Percentiles rank a stretch among this genome's conserved stretches.
Conservation (phyloP, 495 filamentous ascomycete species). For the Acidiella bohemica region DNA sequence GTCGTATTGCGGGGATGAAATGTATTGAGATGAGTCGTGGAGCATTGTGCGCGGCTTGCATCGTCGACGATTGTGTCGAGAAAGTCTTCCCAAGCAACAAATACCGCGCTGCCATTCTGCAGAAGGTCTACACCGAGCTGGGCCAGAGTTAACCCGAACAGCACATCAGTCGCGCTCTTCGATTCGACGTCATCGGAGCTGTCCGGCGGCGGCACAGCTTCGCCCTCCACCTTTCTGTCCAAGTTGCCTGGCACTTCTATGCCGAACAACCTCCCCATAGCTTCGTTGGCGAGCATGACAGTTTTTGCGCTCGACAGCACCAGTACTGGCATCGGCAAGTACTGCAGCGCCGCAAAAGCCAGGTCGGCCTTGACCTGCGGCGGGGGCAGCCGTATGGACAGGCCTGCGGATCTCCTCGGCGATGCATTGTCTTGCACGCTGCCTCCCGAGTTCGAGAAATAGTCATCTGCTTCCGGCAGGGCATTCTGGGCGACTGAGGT, state of each 20-base stretch:
- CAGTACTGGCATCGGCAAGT: slow-evolving; percentile 52
- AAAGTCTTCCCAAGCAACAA: slow-evolving; percentile 31
- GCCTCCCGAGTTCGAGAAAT: slow-evolving; percentile 11
- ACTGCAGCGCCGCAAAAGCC: slow-evolving; percentile 50
- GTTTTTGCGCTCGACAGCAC: slow-evolving; percentile 49
- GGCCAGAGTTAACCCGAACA: slow-evolving; percentile 43
- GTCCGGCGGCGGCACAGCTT: slow-evolving; percentile 5
- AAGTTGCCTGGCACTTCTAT: slow-evolving; percentile 23
- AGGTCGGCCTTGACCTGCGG: slow-evolving; percentile 20
- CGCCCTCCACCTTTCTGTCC: slow-evolving; percentile 19
- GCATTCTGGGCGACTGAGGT: too few species aligned
- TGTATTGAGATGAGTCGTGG: slow-evolving; percentile 12
- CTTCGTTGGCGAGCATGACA: slow-evolving; percentile 55
- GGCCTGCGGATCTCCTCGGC: neutral
- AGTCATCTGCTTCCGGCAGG: slow-evolving; percentile 7
- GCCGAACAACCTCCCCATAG: slow-evolving; percentile 50
- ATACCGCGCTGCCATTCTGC: slow-evolving; percentile 36
- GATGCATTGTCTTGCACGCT: slow-evolving; percentile 1
- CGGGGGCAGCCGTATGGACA: slow-evolving; percentile 18
- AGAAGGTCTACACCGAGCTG: slow-evolving; percentile 51
- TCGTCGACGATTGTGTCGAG: slow-evolving; percentile 25
- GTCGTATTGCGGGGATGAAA: slow-evolving; percentile 5
- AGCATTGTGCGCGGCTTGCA: slow-evolving; percentile 10
- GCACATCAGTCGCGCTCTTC: slow-evolving; percentile 29
- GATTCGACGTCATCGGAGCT: neutral